Evolutionary conservation across 2,329 filamentous ascomycete species (phyloP).

Genomic region (Chaetomiaceae sp.): DNA sequence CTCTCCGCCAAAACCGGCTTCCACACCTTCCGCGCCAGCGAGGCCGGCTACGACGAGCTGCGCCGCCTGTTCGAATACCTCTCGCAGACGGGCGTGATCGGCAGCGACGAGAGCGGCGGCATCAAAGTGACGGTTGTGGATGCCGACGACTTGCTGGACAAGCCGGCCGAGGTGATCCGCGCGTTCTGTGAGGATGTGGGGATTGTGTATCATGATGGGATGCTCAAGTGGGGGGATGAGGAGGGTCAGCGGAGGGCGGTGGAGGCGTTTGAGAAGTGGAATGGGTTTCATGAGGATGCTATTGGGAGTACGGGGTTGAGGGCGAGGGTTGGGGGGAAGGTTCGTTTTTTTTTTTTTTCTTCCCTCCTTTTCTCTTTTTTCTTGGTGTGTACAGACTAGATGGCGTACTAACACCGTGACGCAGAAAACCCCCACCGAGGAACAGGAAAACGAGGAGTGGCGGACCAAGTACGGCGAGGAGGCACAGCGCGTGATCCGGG

Average conservation of each 20-base stretch:
- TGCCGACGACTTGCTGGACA: constrained; percentile 87
- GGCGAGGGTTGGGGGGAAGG: constrained; percentile 47
- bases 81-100: constrained; percentile 60
- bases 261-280: constrained; percentile 90
- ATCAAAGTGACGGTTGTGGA: constrained; percentile 81
- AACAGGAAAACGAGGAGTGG: constrained; percentile 69
- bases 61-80: constrained; percentile 84
- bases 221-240: constrained; percentile 85
- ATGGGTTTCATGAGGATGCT: constrained; percentile 93
- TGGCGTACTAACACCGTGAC: background rate
- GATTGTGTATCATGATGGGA: constrained; percentile 66
- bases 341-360: constrained; percentile 5
- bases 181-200: constrained; percentile 79
- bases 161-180: constrained; percentile 69
- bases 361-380: constrained; percentile 7
- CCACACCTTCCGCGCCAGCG: constrained; percentile 76
- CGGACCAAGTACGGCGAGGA: constrained; percentile 67
- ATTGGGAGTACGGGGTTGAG: constrained; percentile 75
- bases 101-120: background rate
- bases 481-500: constrained; percentile 62
- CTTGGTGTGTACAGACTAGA: no score
- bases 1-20: constrained; percentile 79
- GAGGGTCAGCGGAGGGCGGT: constrained; percentile 65
- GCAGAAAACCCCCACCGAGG: constrained; percentile 59
- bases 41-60: constrained; percentile 88